These are phyloP conservation scores for Mycena amicta DNA, from an alignment of 768 basidiomycete genomes.

Conservation along the genomic window DNA sequence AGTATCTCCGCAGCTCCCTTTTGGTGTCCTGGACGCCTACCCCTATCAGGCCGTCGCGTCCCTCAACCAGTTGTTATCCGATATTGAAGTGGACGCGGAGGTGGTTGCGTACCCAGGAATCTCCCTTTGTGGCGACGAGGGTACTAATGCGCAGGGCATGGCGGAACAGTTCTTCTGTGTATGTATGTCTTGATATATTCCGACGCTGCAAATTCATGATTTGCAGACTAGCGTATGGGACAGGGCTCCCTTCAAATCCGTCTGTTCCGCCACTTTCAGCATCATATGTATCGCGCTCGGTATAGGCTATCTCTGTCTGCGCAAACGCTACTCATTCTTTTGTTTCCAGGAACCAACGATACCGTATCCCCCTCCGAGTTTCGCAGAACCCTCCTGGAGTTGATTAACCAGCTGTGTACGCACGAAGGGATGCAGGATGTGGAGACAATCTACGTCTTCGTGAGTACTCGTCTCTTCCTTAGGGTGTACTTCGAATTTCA, in stretches of 20 bases:
- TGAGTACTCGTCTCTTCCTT: background rate
- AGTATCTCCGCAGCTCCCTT: conserved; percentile 4
- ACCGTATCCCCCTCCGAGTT: conserved; percentile 4
- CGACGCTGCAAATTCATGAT: background rate
- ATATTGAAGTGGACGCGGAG: background rate
- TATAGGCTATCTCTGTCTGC: background rate
- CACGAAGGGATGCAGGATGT: background rate
- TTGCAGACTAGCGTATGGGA: background rate
- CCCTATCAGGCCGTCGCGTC: conserved; percentile 1
- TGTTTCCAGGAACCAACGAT: conserved; percentile 14
- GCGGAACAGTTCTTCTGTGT: conserved; percentile 10
- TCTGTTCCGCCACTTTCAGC: background rate
- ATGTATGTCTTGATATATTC: background rate
- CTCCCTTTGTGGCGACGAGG: background rate
- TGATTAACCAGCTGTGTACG: conserved; percentile 2
- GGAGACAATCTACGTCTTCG: conserved; percentile 7
- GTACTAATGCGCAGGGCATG: conserved; percentile 9
- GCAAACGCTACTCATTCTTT: background rate
- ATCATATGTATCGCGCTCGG: conserved; percentile 18
- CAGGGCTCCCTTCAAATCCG: background rate
- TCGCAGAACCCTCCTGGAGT: conserved; percentile 2
- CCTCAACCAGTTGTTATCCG: background rate
- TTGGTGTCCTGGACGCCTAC: conserved; percentile 12
- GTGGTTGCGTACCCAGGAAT: conserved; percentile 16
- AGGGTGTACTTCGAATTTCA: background rate